A percentile compares a stretch with the other conserved stretches of the same genome.
phyloP scores from a whole-genome alignment of 1,284 basidiomycete genomes.

The Heterobasidion parviporum region DNA sequence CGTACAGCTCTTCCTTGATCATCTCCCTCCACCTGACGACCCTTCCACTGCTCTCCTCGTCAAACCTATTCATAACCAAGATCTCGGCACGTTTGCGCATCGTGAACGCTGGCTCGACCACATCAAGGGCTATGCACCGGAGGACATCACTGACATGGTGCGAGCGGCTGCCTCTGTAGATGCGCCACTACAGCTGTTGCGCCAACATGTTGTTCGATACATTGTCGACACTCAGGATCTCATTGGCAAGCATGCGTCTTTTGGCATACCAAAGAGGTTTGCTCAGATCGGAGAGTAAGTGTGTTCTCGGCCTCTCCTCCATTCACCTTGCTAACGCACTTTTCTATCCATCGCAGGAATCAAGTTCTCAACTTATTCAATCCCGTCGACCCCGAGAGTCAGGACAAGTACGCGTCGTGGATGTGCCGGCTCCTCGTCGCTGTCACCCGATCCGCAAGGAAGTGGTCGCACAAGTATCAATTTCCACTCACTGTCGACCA shows the following conservation, averaged over 20 bases:
- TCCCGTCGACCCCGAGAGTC: not conserved
- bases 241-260: not conserved
- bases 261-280: not conserved
- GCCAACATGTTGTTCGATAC: not conserved
- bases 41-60: not conserved
- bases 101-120: not conserved
- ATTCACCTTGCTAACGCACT: not conserved
- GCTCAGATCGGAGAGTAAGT: not conserved
- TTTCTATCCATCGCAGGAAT: not conserved
- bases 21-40: not conserved
- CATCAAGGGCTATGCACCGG: not conserved
- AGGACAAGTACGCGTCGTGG: not conserved
- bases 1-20: not conserved
- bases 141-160: not conserved
- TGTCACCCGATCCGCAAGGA: not conserved
- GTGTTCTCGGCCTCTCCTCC: not conserved
- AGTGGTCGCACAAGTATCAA: not conserved
- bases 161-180: not conserved
- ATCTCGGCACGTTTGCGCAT: not conserved
- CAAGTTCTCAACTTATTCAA: not conserved
- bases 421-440: not conserved
- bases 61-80: not conserved
- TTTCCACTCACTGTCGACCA: not conserved
- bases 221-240: not conserved
- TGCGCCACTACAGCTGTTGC: not conserved